Base-by-base conservation (phyloP, 2,329 filamentous ascomycete species). In the Achaetomium macrosporum region DNA sequence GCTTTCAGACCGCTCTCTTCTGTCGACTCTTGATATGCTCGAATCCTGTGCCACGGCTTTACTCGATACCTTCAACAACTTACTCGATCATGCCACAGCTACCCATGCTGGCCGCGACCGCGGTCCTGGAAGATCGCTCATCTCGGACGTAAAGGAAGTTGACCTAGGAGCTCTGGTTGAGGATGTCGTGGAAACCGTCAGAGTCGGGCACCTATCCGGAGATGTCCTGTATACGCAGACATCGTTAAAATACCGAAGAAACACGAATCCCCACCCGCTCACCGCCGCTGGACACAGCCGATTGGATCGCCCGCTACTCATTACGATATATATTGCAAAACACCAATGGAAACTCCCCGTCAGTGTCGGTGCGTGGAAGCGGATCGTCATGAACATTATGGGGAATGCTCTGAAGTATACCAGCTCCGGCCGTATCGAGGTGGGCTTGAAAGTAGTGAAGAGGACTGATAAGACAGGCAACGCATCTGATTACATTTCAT, bases 351-450 rank as follows among this genome's bases (percentile, higher is more conserved):
- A 48, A 11, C 8, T 59, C 11, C 43, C 47, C 1, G 13, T 55
- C 35, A 54, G 56, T 33, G 49, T 58, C 8, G 59, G 59, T 5
- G 54, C 56, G 5, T 61, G 57, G 57, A 61, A 61, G 42, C 51
- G 76, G 12, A 74, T 83, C 40, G 69, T 83, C 17, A 77, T 78
- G 75, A 79, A 79, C 50, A 58, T 79, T 2, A 72, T 78, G 25
- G 76, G 76, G 3, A 80, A 79, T 57, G 71, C 77, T 0, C 69
- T 79, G 61, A 80, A 79, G 57, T 79, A 78, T 56, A 79, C 75
- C 2, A 20, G 30, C 25, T 35, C 55, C 47, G 55, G 61, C 42
- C 53, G 57, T 56, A 29, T 58, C 57, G 33, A 35, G 45, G 46
- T 51, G 6, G 45, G 39, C 8, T 36, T 58, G 4, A 44, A 50